These are phyloP conservation scores for Amphirosellinia nigrospora DNA, from an alignment of 495 filamentous ascomycete genomes.

Conservation along the genomic window DNA sequence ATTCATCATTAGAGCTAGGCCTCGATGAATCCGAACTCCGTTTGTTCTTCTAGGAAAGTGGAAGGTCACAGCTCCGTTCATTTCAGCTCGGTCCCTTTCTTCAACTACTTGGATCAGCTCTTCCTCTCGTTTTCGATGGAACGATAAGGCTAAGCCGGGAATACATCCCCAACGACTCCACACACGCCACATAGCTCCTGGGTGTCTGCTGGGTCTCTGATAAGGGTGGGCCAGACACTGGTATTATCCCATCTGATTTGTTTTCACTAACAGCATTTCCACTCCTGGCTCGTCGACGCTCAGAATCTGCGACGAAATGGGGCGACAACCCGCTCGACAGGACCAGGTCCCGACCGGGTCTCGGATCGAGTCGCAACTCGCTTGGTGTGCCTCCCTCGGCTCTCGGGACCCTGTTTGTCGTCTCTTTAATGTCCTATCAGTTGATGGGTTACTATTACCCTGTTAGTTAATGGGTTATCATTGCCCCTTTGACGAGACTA, in stretches of 20 bases:
- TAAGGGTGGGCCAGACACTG: slow-evolving; percentile 14
- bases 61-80: background rate
- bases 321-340: background rate
- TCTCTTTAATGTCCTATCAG: background rate
- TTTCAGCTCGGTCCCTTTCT: slow-evolving; percentile 11
- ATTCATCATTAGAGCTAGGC: background rate
- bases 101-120: slow-evolving; percentile 7
- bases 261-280: background rate
- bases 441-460: slow-evolving; percentile 4
- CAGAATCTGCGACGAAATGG: background rate
- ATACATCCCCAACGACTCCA: slow-evolving; percentile 15
- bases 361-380: background rate
- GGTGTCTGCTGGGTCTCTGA: slow-evolving; percentile 4
- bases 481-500: slow-evolving; percentile 9
- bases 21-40: background rate
- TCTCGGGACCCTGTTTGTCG: slow-evolving; percentile 10
- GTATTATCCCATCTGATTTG: slow-evolving; percentile 16
- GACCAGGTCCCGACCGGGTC: slow-evolving; percentile 3
- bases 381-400: background rate
- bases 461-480: slow-evolving; percentile 13
- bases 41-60: background rate
- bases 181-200: background rate
- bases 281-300: slow-evolving; percentile 16
- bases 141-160: slow-evolving; percentile 23
- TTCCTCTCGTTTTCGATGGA: background rate